These are phyloP conservation scores for Cordyceps sp. DNA, from an alignment of 2,329 filamentous ascomycete genomes.

Conservation along the genomic window DNA sequence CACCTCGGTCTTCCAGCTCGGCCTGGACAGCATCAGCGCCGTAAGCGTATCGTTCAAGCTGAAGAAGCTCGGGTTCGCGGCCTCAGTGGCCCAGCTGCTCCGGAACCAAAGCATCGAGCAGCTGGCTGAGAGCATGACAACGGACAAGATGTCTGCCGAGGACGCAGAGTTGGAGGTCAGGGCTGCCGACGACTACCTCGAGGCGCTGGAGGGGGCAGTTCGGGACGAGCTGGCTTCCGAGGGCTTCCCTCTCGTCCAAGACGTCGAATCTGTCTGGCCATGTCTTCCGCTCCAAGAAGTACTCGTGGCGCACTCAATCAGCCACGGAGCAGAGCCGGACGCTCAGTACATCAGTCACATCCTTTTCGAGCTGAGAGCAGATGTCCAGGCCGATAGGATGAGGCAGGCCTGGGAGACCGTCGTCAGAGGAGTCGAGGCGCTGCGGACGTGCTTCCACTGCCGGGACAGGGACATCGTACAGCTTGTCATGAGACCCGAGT, in stretches of 20 bases:
- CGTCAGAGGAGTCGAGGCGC: conserved; percentile 10
- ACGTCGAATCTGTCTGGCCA: conserved; percentile 4
- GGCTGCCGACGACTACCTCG: background rate
- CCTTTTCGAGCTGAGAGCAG: conserved; percentile 8
- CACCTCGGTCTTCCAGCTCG: conserved; percentile 15
- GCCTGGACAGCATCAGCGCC: conserved; percentile 18
- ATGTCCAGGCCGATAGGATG: conserved; percentile 7
- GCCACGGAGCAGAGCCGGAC: conserved; percentile 7
- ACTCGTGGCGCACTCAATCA: conserved; percentile 17
- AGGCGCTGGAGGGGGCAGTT: background rate
- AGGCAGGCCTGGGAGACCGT: conserved; percentile 10
- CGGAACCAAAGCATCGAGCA: conserved; percentile 16
- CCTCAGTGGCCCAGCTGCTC: conserved; percentile 16
- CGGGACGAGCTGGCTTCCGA: background rate
- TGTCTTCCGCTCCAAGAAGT: conserved; percentile 7
- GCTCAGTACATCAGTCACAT: conserved; percentile 18
- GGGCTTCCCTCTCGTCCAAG: background rate
- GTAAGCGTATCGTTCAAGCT: conserved; percentile 18
- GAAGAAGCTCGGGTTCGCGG: conserved; percentile 14
- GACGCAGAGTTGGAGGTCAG: no score
- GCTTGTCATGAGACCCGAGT: conserved; percentile 9
- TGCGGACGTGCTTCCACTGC: conserved; percentile 14
- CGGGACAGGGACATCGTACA: conserved; percentile 14
- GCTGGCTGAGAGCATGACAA: conserved; percentile 7
- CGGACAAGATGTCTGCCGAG: no score